Conservation (phyloP, 2,329 filamentous ascomycete species). For the Aureobasidium mangrovei region DNA sequence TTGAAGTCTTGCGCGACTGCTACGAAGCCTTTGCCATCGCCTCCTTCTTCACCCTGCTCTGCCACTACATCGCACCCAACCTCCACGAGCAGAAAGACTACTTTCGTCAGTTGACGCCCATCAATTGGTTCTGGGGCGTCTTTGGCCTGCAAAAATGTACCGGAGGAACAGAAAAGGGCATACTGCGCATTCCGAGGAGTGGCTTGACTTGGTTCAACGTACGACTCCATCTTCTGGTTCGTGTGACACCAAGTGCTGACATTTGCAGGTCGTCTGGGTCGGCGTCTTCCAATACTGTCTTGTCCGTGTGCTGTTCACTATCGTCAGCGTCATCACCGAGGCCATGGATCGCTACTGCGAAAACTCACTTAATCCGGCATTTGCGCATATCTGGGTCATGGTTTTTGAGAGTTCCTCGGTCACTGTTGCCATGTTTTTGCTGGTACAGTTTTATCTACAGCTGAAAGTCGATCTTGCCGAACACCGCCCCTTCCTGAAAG, state of each 20-base stretch:
- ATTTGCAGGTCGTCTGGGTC: conserved; percentile 58
- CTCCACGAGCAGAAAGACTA: conserved; percentile 75
- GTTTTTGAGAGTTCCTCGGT: conserved; percentile 64
- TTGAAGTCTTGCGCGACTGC: conserved; percentile 70
- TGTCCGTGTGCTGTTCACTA: conserved; percentile 68
- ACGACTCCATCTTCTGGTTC: conserved; percentile 17
- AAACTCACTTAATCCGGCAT: conserved; percentile 65
- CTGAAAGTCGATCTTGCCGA: conserved; percentile 58
- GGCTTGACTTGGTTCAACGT: conserved; percentile 86
- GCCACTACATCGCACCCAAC: conserved; percentile 68
- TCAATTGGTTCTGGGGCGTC: conserved; percentile 67
- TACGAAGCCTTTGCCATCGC: conserved; percentile 86
- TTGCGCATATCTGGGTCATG: conserved; percentile 77
- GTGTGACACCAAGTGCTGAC: background rate
- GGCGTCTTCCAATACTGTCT: conserved; percentile 82
- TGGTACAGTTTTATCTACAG: conserved; percentile 81
- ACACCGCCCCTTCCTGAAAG: conserved; percentile 68
- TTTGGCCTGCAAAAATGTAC: conserved; percentile 62
- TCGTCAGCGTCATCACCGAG: conserved; percentile 66
- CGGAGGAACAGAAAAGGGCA: conserved; percentile 55
- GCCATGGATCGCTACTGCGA: conserved; percentile 66
- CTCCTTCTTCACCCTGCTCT: conserved; percentile 76
- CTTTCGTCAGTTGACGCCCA: conserved; percentile 60
- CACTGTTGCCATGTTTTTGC: conserved; percentile 76
- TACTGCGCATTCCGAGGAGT: conserved; percentile 65